Evolutionary conservation across 2,329 filamentous ascomycete species (phyloP).

Genomic region (Nothophaeocryptopus gaeumannii): DNA sequence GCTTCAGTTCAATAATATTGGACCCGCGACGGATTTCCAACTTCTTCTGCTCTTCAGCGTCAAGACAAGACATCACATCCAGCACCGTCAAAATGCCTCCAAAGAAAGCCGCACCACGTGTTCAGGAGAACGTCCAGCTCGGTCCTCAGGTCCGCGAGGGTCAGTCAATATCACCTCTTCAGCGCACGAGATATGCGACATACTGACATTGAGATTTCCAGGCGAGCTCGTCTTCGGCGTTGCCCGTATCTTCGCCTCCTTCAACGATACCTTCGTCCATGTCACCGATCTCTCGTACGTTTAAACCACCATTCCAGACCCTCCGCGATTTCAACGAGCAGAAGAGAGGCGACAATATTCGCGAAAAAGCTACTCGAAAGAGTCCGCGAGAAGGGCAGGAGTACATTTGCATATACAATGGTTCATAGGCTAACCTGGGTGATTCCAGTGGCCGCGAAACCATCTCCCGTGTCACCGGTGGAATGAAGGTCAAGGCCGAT

Average conservation of each 20-base stretch:
- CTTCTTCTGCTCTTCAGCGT: slow-evolving; percentile 16
- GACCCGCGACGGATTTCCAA: slow-evolving; percentile 10
- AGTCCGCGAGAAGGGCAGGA: slow-evolving; percentile 5
- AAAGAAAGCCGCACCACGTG: slow-evolving; percentile 81
- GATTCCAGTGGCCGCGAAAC: slow-evolving; percentile 96
- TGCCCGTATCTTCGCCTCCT: slow-evolving; percentile 93
- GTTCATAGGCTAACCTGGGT: slow-evolving; percentile 63
- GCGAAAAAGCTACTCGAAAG: too few species aligned
- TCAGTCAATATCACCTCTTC: slow-evolving; percentile 45
- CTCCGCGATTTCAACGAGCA: not conserved
- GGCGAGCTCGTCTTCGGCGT: slow-evolving; percentile 98
- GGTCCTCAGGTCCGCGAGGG: slow-evolving; percentile 96
- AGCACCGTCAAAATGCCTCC: slow-evolving; percentile 70
- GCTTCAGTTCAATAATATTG: slow-evolving; percentile 4
- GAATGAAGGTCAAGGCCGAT: slow-evolving; percentile 99
- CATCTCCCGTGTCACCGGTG: slow-evolving; percentile 99
- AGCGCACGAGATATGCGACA: slow-evolving; percentile 10
- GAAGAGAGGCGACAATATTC: slow-evolving; percentile 7
- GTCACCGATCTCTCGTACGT: slow-evolving; percentile 84
- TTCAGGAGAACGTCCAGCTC: slow-evolving; percentile 95
- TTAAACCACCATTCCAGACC: slow-evolving; percentile 17
- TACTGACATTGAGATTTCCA: slow-evolving; percentile 39
- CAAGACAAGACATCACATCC: slow-evolving; percentile 28
- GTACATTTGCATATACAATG: slow-evolving; percentile 29
- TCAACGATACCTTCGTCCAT: slow-evolving; percentile 71